Conservation (phyloP, 2,329 filamentous ascomycete genomes). For the Penicillium sp. region DNA sequence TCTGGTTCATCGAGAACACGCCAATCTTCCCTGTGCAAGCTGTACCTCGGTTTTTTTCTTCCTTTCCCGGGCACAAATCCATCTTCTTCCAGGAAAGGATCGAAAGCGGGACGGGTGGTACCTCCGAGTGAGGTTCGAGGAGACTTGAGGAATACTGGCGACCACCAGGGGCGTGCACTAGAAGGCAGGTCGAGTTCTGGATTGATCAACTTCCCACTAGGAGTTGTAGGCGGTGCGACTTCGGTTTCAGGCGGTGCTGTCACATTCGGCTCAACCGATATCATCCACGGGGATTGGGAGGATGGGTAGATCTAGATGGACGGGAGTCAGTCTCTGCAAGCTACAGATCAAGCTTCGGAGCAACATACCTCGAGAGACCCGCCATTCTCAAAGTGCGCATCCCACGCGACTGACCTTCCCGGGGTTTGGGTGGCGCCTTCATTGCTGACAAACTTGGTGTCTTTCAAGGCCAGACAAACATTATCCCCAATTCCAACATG, state of each 20-base stretch:
- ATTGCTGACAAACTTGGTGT: constrained; percentile 62
- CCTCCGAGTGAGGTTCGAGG: constrained; percentile 67
- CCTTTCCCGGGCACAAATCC: constrained; percentile 58
- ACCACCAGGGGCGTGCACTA: constrained; percentile 61
- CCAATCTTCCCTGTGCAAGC: constrained; percentile 68
- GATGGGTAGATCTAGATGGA: constrained; percentile 27
- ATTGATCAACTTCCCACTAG: constrained; percentile 18
- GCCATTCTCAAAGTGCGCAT: constrained; percentile 49
- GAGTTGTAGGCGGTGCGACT: constrained; percentile 25
- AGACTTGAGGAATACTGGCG: constrained; percentile 76
- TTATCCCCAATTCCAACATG: constrained; percentile 76
- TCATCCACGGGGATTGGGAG: constrained; percentile 21
- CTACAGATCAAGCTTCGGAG: not conserved
- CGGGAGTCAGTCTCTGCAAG: constrained; percentile 2
- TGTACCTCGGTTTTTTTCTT: constrained; percentile 69
- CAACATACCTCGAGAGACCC: constrained; percentile 38
- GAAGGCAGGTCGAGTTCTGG: constrained; percentile 14
- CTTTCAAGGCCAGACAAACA: constrained; percentile 66
- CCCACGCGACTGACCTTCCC: constrained; percentile 57
- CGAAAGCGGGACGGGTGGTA: constrained; percentile 61
- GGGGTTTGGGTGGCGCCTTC: constrained; percentile 54
- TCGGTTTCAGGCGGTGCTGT: constrained; percentile 24
- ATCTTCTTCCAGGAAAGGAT: constrained; percentile 68
- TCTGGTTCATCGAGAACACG: constrained; percentile 68
- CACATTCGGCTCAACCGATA: constrained; percentile 55